phyloP scores from a whole-genome alignment of 768 basidiomycete genomes.

The Mrakia hoshinonis region DNA sequence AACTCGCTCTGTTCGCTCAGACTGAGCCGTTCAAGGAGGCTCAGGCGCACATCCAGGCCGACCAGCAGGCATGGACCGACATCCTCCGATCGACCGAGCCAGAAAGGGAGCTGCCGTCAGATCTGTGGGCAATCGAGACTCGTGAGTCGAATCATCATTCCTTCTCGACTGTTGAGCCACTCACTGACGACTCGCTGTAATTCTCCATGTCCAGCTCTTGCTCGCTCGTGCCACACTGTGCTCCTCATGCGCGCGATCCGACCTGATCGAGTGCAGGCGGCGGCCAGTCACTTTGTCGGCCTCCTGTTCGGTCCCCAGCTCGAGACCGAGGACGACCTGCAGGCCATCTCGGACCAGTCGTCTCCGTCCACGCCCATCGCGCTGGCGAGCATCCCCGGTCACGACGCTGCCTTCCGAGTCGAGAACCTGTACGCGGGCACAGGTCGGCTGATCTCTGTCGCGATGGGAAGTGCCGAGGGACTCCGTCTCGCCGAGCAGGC shows the following conservation, averaged over 20 bases:
- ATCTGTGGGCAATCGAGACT: constrained; percentile 7
- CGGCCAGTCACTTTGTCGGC: constrained; percentile 64
- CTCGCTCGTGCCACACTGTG: constrained; percentile 39
- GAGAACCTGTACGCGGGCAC: constrained; percentile 63
- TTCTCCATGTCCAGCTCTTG: not conserved
- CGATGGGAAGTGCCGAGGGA: constrained; percentile 99
- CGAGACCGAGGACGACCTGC: constrained; percentile 69
- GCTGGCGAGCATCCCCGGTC: constrained; percentile 85
- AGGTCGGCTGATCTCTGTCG: constrained; percentile 47
- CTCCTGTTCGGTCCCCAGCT: constrained; percentile 72
- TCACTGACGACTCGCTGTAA: not conserved
- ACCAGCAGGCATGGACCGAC: constrained; percentile 15
- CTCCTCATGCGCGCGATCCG: constrained; percentile 82
- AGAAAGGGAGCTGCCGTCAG: constrained; percentile 2
- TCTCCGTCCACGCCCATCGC: constrained; percentile 73
- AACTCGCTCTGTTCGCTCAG: constrained; percentile 19
- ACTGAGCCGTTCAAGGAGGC: constrained; percentile 2
- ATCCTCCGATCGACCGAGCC: constrained; percentile 15
- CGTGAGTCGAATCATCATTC: not conserved
- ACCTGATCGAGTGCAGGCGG: constrained; percentile 81
- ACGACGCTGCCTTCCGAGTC: constrained; percentile 95
- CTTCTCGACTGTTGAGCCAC: not conserved
- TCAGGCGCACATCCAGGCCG: constrained; percentile 6
- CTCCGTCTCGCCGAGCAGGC: constrained; percentile 92
- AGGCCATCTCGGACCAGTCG: constrained; percentile 64